Percentiles rank a stretch among this genome's conserved stretches.
These are phyloP conservation scores for Beauveria bassiana DNA, from an alignment of 2,329 filamentous ascomycete species.

Conservation along the genomic window DNA sequence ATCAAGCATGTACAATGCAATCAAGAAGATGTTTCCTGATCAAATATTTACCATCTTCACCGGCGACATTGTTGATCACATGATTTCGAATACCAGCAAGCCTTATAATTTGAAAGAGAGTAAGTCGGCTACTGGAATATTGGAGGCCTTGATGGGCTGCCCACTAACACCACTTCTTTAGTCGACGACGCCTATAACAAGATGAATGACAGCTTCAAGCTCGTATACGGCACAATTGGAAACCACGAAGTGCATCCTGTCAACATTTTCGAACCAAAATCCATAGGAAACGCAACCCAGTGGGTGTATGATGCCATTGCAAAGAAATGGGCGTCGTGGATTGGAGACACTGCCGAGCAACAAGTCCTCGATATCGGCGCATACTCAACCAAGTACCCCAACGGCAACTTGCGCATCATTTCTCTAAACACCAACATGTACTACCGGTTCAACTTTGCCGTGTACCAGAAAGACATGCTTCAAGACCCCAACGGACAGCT, in stretches of 20 bases:
- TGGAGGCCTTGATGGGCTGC: constrained; percentile 13
- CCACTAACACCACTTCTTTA: constrained; percentile 9
- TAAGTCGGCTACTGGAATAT: constrained; percentile 12
- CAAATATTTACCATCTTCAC: constrained; percentile 50
- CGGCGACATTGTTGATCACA: constrained; percentile 50
- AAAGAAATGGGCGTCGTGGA: constrained; percentile 38
- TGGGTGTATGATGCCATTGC: constrained; percentile 47
- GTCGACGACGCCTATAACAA: constrained; percentile 39
- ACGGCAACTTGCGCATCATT: constrained; percentile 46
- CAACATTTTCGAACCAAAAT: constrained; percentile 41
- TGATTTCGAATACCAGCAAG: constrained; percentile 36
- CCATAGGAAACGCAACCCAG: constrained; percentile 32
- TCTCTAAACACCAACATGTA: constrained; percentile 55
- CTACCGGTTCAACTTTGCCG: constrained; percentile 49
- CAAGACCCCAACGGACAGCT: constrained; percentile 45
- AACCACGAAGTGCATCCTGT: constrained; percentile 50
- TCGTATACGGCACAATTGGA: constrained; percentile 45
- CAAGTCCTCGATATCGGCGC: constrained; percentile 35
- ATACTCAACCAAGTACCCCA: constrained; percentile 40
- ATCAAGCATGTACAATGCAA: constrained; percentile 46
- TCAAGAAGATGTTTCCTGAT: constrained; percentile 36
- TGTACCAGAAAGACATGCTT: constrained; percentile 43
- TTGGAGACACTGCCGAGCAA: constrained; percentile 26
- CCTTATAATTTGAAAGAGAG: constrained; percentile 25
- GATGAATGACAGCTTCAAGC: constrained; percentile 34